phyloP scores from a whole-genome alignment of 805 yeast genomes.

The Cyberlindnera mrakii region DNA sequence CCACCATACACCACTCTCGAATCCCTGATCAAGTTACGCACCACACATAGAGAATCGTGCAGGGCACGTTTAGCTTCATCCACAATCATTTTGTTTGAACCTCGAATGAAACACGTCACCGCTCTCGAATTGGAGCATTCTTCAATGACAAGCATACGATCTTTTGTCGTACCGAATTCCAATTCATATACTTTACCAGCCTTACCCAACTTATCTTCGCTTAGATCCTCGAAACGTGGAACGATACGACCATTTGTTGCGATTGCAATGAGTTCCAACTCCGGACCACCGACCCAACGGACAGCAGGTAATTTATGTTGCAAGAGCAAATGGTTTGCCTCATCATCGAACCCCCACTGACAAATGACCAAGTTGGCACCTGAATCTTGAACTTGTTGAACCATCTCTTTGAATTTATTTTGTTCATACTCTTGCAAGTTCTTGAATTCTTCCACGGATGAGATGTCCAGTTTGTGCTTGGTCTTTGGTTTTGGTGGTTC shows the following conservation, averaged over 20 bases:
- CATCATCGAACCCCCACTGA: slow-evolving; percentile 99
- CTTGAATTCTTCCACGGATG: slow-evolving; percentile 90
- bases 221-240: slow-evolving; percentile 91
- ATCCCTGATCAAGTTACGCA: slow-evolving; percentile 88
- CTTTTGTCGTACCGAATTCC: slow-evolving; percentile 94
- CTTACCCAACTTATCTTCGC: slow-evolving; percentile 73
- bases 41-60: slow-evolving; percentile 96
- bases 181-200: slow-evolving; percentile 84
- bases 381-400: slow-evolving; percentile 71
- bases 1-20: slow-evolving; percentile 98
- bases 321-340: slow-evolving; percentile 87
- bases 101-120: slow-evolving; percentile 89
- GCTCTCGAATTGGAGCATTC: slow-evolving; percentile 82
- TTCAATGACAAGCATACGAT: slow-evolving; percentile 92
- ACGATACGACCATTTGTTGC: slow-evolving; percentile 97
- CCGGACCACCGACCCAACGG: slow-evolving; percentile 99
- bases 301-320: slow-evolving; percentile 91
- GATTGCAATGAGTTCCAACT: slow-evolving; percentile 90
- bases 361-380: slow-evolving; percentile 97
- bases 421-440: slow-evolving; percentile 89
- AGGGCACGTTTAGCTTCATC: slow-evolving; percentile 96
- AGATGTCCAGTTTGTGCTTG: slow-evolving; percentile 90
- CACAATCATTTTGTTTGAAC: slow-evolving; percentile 95
- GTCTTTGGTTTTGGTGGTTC: slow-evolving; percentile 99
- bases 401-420: slow-evolving; percentile 87